Percentiles rank a stretch among this genome's conserved stretches.
Conservation (phyloP, 208 protist genomes). For the Wallacemonas sp. region DNA sequence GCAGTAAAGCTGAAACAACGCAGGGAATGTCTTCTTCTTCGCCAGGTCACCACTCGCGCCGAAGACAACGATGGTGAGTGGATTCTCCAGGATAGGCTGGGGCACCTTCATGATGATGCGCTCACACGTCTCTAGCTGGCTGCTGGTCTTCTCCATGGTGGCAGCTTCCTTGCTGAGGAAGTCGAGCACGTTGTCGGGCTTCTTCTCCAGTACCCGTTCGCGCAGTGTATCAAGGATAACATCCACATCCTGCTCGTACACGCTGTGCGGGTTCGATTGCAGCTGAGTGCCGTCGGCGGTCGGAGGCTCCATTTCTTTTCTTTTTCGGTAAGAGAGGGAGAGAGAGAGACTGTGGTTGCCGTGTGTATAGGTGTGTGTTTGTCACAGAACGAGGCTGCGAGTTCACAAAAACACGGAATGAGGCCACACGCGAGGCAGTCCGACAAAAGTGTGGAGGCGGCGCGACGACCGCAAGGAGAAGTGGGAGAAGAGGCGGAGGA, state of each 20-base stretch:
- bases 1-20: constrained; percentile 89
- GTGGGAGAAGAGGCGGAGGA: too few species aligned
- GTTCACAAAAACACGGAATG: too few species aligned
- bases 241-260: constrained; percentile 55
- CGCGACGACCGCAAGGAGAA: too few species aligned
- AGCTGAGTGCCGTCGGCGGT: background rate
- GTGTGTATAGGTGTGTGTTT: background rate
- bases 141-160: constrained; percentile 20
- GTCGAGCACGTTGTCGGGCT: constrained; percentile 50
- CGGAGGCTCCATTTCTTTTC: background rate
- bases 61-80: constrained; percentile 85
- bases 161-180: constrained; percentile 45
- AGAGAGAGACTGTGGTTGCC: too few species aligned
- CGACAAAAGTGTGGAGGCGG: too few species aligned
- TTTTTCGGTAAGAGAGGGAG: too few species aligned
- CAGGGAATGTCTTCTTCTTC: constrained; percentile 93
- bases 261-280: constrained; percentile 4
- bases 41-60: constrained; percentile 91
- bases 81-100: constrained; percentile 40
- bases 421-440: too few species aligned
- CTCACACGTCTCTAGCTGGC: constrained; percentile 21
- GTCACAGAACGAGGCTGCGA: too few species aligned
- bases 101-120: constrained; percentile 50
- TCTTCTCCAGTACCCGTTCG: constrained; percentile 38
- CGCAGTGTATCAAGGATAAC: constrained; percentile 67